A percentile compares a stretch with the other conserved stretches of the same genome.
Conservation (phyloP, 345 rosid species). For the Aquilaria sinensis region DNA sequence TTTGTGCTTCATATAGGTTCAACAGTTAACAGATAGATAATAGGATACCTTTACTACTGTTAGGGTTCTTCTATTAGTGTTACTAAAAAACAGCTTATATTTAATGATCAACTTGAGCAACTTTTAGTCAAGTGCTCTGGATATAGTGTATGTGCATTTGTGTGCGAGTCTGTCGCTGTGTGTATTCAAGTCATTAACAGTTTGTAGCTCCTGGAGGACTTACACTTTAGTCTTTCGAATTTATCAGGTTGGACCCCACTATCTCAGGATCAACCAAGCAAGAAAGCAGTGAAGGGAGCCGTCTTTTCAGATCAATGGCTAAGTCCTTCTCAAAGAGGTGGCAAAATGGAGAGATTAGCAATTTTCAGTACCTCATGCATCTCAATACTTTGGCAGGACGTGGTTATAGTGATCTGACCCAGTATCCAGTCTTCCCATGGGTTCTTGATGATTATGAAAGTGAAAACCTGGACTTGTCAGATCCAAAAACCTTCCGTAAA, state of each 20-base stretch:
- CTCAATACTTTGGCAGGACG: conserved; percentile 94
- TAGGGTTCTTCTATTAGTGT: too few species aligned
- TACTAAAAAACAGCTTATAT: too few species aligned
- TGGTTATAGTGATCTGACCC: conserved; percentile 94
- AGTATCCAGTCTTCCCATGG: conserved; percentile 98
- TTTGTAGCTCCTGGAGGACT: neutral
- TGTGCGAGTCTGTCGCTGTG: too few species aligned
- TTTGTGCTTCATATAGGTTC: too few species aligned
- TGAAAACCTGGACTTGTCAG: conserved; percentile 64
- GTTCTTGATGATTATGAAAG: conserved; percentile 88
- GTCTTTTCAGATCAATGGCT: conserved; percentile 77
- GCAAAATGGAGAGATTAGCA: conserved; percentile 97
- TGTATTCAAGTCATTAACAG: neutral
- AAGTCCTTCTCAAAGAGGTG: conserved; percentile 94
- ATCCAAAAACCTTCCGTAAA: conserved; percentile 75
- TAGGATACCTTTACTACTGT: neutral
- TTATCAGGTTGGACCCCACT: conserved; percentile 78
- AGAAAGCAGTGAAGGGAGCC: conserved; percentile 78
- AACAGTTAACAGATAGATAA: too few species aligned
- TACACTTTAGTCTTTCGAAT: too few species aligned
- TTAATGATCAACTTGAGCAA: too few species aligned
- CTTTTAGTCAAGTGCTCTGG: too few species aligned
- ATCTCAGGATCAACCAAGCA: conserved; percentile 84
- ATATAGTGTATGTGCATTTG: too few species aligned
- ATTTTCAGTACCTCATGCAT: conserved; percentile 95